Evolutionary conservation across 2,329 filamentous ascomycete genomes (phyloP), one percentile per base, ranked within the genome.

Genomic region (Paramyrothecium roridum): DNA sequence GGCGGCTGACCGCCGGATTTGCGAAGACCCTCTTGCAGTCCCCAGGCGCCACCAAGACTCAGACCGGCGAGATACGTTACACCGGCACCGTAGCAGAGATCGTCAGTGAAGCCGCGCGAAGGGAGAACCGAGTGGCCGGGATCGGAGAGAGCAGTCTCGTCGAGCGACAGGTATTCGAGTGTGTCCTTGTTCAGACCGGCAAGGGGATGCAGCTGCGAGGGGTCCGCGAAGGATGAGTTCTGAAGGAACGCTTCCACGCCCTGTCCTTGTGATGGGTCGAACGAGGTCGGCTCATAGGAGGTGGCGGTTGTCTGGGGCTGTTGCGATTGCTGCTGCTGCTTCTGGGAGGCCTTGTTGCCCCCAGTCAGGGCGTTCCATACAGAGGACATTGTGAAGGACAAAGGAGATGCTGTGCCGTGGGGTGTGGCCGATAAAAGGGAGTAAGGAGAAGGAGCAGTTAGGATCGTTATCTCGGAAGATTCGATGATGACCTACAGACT

Each of bases 71-170:
- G 80, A 71, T 99, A 99, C 69, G 92, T 96, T 59, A 93, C 87
- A 65, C 95, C 95, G 21, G 95, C 96, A 68, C 96, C 95, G 73
- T 99, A 99, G 77, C 95, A 98, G 57, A 99, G 85, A 73, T 99
- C 95, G 71, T 99, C 95, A 58, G 93, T 96, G 86, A 96, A 99
- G 71, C 95, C 95, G 72, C 95, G 88, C 55, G 93, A 97, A 47
- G 96, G 95, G 54, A 99, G 84, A 54, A 93, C 89, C 47, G 93
- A 96, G 71, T 90, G 89, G 57, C 87, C 83, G 67, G 92, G 93
- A 67, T 96, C 87, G 59, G 91, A 92, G 56, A 97, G 85, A 26
- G 88, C 85, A 51, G 91, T 90, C 71, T 99, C 96, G 76, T 99
- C 95, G 68, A 99, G 87, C 23, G 89, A 88, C 61, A 99, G 84